phyloP scores from a whole-genome alignment of 140 eudicot species.

The Cichorium intybus region DNA sequence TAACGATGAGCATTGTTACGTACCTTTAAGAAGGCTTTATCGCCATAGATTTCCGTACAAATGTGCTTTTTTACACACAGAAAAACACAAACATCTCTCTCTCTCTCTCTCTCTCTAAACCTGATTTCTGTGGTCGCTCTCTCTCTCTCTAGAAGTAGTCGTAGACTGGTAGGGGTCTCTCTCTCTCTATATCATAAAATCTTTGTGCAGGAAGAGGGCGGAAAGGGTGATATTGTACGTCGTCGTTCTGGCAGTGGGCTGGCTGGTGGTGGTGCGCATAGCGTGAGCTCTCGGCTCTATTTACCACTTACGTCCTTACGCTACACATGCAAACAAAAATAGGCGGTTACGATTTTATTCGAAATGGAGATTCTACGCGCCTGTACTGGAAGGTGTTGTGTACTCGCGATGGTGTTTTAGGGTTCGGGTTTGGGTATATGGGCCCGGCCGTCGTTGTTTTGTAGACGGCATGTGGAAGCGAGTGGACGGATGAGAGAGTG shows the following conservation, averaged over 20 bases:
- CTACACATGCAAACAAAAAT: conserved; percentile 21
- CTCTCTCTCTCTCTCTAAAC: conserved; percentile 7
- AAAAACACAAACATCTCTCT: not conserved
- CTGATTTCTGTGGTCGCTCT: not conserved
- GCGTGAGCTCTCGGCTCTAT: conserved; percentile 18
- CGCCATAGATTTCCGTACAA: conserved; percentile 26
- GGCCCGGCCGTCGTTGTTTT: too few relatives aligned
- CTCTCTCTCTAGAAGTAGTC: conserved; percentile 29
- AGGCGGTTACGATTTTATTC: conserved; percentile 30
- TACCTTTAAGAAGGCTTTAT: conserved; percentile 15
- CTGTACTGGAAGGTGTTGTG: not conserved
- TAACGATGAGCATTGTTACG: conserved; percentile 6
- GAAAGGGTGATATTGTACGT: conserved; percentile 20
- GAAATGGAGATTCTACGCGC: not conserved
- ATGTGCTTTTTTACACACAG: conserved; percentile 20
- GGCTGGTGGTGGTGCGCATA: conserved; percentile 16
- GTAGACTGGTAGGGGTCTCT: not conserved
- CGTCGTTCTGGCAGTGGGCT: conserved; percentile 36
- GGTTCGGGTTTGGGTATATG: not conserved
- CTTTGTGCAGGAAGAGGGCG: conserved; percentile 23
- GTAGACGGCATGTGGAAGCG: not conserved
- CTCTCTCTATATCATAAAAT: conserved; percentile 29
- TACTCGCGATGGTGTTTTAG: not conserved
- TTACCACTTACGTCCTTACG: conserved; percentile 13
- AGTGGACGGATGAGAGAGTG: not conserved